These are phyloP conservation scores for Fusarium sambucinum DNA, from an alignment of 2,329 filamentous ascomycete genomes.

Conservation along the genomic window DNA sequence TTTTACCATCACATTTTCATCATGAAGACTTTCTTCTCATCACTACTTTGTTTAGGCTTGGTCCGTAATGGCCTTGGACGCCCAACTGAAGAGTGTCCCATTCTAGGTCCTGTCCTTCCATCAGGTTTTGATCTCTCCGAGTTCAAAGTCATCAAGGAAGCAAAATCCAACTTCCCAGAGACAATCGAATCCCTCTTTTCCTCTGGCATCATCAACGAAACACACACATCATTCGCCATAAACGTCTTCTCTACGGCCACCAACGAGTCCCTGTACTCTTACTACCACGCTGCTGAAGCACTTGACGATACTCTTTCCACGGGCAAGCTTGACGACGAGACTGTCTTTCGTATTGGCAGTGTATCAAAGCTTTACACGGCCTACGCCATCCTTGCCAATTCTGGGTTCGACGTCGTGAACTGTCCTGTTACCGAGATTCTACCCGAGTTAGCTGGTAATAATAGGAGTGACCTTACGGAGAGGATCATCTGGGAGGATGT, in stretches of 20 bases:
- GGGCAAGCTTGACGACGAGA: slow-evolving; percentile 31
- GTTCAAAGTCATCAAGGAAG: slow-evolving; percentile 10
- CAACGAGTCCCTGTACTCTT: slow-evolving; percentile 43
- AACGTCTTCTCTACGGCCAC: slow-evolving; percentile 47
- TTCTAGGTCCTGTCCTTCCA: slow-evolving; percentile 38
- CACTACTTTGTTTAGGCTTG: neutral
- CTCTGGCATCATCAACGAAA: slow-evolving; percentile 16
- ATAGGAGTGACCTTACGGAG: neutral
- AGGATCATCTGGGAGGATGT: slow-evolving; percentile 36
- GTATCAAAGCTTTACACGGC: slow-evolving; percentile 36
- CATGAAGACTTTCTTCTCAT: neutral
- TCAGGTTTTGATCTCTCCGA: slow-evolving; percentile 38
- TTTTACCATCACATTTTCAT: neutral
- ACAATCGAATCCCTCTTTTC: slow-evolving; percentile 28
- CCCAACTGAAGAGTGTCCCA: neutral
- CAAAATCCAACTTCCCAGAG: slow-evolving; percentile 25
- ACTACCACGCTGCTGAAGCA: slow-evolving; percentile 36
- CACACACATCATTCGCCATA: slow-evolving; percentile 37
- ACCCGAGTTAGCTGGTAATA: slow-evolving; percentile 35
- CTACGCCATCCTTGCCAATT: slow-evolving; percentile 35
- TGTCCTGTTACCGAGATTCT: slow-evolving; percentile 36
- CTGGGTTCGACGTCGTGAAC: slow-evolving; percentile 30
- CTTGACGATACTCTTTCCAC: slow-evolving; percentile 32
- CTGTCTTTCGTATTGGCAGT: slow-evolving; percentile 29
- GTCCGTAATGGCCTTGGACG: neutral